phyloP scores from a whole-genome alignment of 305 asterid species.

The Nicotiana rustica region DNA sequence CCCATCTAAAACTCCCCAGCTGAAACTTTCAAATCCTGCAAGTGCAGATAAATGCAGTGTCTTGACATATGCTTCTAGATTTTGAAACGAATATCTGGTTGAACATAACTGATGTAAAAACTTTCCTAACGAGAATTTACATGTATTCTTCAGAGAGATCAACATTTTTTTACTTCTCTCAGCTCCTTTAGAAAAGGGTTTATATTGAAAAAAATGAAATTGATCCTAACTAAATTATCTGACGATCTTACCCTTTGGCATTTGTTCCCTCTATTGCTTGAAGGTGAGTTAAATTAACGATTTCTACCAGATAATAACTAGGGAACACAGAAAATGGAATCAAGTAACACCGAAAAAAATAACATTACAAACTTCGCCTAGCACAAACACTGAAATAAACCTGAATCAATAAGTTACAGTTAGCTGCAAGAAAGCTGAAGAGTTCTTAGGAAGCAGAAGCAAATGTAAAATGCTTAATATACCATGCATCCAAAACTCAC shows the following conservation, averaged over 20 bases:
- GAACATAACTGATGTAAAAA: not conserved
- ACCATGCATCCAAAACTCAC: constrained; percentile 52
- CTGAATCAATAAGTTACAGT: not conserved
- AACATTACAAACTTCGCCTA: not conserved
- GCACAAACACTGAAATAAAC: not conserved
- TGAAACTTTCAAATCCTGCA: not conserved
- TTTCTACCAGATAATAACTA: not conserved
- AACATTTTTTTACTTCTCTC: not conserved
- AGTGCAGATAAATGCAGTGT: not conserved
- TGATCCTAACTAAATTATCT: not conserved
- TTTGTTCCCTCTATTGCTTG: constrained; percentile 1
- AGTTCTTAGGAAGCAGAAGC: not conserved
- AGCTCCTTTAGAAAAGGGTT: not conserved
- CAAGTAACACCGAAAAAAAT: not conserved
- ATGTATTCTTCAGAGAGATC: not conserved
- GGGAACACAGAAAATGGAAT: not conserved
- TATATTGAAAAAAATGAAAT: not conserved
- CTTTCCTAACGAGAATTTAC: not conserved
- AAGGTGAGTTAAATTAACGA: not conserved
- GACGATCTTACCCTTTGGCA: constrained; percentile 3
- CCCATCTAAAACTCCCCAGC: not conserved
- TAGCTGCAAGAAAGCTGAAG: not conserved
- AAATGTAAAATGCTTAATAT: constrained; percentile 3
- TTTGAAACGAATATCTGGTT: not conserved
- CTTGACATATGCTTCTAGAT: not conserved